Percentiles rank a stretch among this genome's conserved stretches.
Conservation (phyloP, 2,329 filamentous ascomycete genomes). For the Epichloe coenophiala region DNA sequence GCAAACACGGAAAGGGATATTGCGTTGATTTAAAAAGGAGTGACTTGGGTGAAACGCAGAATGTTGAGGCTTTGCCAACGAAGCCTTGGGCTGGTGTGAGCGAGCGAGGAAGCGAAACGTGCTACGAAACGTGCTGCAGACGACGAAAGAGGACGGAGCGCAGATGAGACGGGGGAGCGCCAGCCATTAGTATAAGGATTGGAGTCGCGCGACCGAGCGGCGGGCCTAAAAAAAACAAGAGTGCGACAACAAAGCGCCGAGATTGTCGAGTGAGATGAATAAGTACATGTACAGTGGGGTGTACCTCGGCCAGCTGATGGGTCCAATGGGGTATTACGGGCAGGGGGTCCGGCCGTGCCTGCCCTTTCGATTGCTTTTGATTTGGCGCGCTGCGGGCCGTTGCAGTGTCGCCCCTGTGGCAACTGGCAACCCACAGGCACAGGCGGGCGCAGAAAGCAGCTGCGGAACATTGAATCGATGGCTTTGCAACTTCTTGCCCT, state of each 20-base stretch:
- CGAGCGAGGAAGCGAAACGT: slow-evolving; percentile 10
- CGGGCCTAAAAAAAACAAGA: neutral
- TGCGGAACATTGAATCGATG: too few species aligned
- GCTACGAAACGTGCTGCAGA: slow-evolving; percentile 9
- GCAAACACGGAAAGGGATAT: neutral
- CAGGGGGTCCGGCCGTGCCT: neutral
- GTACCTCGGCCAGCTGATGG: neutral
- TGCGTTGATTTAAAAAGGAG: slow-evolving; percentile 5
- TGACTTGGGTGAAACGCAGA: slow-evolving; percentile 10
- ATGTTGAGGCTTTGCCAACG: slow-evolving; percentile 41
- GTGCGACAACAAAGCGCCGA: neutral
- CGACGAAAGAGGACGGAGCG: slow-evolving; percentile 7
- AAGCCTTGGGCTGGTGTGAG: slow-evolving; percentile 24
- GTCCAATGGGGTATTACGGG: neutral
- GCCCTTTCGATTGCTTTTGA: neutral
- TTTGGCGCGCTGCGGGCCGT: neutral
- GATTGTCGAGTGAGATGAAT: neutral
- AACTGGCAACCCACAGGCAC: too few species aligned
- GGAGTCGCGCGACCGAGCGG: neutral
- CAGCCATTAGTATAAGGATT: neutral
- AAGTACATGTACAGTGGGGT: too few species aligned
- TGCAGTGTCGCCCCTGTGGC: too few species aligned
- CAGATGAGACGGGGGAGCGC: neutral
- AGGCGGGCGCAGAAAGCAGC: too few species aligned
- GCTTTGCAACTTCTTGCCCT: too few species aligned